Evolutionary conservation across 495 filamentous ascomycete genomes (phyloP).

Genomic region (Aspergillus egyptiacus): DNA sequence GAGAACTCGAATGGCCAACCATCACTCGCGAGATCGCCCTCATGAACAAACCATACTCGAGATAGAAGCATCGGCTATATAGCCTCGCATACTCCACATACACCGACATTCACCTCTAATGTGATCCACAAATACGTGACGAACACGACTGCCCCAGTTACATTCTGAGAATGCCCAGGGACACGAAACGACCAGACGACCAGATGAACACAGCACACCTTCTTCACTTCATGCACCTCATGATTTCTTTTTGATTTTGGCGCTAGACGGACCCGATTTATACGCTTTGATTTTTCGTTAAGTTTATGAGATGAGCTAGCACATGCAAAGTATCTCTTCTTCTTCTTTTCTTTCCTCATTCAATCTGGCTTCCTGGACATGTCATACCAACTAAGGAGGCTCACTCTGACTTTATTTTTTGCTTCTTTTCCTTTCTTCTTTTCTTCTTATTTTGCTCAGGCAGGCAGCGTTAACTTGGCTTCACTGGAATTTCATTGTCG

Average conservation of each 20-base stretch:
- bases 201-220: conserved; percentile 1
- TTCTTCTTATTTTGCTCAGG: no score
- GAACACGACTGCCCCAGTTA: no score
- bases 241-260: conserved; percentile 6
- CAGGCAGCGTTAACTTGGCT: no score
- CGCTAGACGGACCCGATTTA: conserved; percentile 16
- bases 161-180: no score
- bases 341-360: no score
- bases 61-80: conserved; percentile 8
- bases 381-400: no score
- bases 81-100: no score
- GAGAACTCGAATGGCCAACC: conserved; percentile 87
- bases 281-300: not conserved
- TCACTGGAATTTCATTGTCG: no score
- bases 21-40: conserved; percentile 84
- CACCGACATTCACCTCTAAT: not conserved
- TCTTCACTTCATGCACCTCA: conserved; percentile 14
- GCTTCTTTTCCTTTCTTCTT: no score
- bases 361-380: no score
- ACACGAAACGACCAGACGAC: conserved; percentile 12
- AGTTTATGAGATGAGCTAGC: not conserved
- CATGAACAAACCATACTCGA: conserved; percentile 87
- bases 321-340: no score
- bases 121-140: not conserved
- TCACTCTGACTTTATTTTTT: no score